Evolutionary conservation across 306 rosid genomes (phyloP), one percentile per base, ranked within the genome.

Genomic region (Canavalia gladiata): DNA sequence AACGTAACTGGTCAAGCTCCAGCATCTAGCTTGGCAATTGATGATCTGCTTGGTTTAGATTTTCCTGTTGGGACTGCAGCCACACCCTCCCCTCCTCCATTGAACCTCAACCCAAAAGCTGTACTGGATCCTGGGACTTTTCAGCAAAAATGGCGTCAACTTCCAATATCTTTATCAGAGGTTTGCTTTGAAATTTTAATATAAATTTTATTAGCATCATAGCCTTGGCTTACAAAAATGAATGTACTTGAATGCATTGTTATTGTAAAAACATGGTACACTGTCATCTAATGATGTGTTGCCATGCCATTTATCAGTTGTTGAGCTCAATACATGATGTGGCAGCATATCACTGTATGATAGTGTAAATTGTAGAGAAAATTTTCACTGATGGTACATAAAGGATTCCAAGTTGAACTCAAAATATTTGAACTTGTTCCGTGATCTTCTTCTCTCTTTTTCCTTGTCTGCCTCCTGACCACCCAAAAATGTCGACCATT

Each of bases 61-160:
- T 83, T 90, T 35, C 49, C 97, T 33, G 81, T 62, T 81, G 89
- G 69, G 63, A 70, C 91, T 56, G 88, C 89, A 28, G 82, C 89
- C 42, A 55, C 91, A 29, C 92, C 98, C 52, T 57, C 92, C 6
- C 93, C 96, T 37, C 94, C 98, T 79, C 77, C 89, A 9, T 84
- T 96, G 91, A 90, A 74, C 84, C 97, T 96, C 71, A 93, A 92
- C 74, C 86, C 96, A 11, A 96, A 96, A 83, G 97, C 99, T 83
- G 83, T 57, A 55, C 79, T 93, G 85, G 99, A 92, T 83, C 98
- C 99, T 25, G 84, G 94, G 74, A 67, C 94, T 51, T 96, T 96
- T 86, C 99, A 96, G 92, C 99, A 93, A 78, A 96, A 93, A 86
- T 96, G 99, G 99, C 99, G 97, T 82, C 99, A 93, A 85, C 87